Conservation (phyloP, 2,329 filamentous ascomycete species). For the Cordyceps fumosorosea region DNA sequence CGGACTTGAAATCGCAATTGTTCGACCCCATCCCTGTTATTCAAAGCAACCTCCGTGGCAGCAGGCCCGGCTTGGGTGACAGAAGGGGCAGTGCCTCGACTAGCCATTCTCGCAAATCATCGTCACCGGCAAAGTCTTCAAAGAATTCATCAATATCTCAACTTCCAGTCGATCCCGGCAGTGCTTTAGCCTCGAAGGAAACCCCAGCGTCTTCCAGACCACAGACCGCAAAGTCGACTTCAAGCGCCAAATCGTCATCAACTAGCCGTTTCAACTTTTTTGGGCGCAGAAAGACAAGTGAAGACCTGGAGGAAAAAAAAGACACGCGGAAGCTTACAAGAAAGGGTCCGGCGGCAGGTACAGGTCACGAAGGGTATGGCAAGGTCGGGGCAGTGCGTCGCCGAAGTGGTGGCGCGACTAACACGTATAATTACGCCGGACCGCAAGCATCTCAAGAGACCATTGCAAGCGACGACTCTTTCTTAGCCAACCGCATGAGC, state of each 20-base stretch:
- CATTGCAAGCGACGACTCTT: constrained; percentile 45
- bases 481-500: constrained; percentile 55
- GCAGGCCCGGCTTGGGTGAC: constrained; percentile 37
- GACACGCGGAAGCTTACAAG: constrained; percentile 38
- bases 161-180: constrained; percentile 15
- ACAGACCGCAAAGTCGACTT: constrained; percentile 31
- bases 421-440: constrained; percentile 37
- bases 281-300: constrained; percentile 59
- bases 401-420: constrained; percentile 54
- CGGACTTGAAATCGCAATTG: constrained; percentile 52
- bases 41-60: constrained; percentile 53
- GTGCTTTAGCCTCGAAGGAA: not conserved
- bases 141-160: constrained; percentile 28
- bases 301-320: constrained; percentile 34
- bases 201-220: not conserved
- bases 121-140: constrained; percentile 23
- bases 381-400: constrained; percentile 55
- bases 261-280: constrained; percentile 72
- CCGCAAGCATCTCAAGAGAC: constrained; percentile 46
- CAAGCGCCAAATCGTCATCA: constrained; percentile 51
- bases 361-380: constrained; percentile 83
- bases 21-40: constrained; percentile 48
- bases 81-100: constrained; percentile 39
- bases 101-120: constrained; percentile 20
- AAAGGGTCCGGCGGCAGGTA: constrained; percentile 85